These are phyloP conservation scores for Pseudocercospora vitis DNA, from an alignment of 2,329 filamentous ascomycete species.

Conservation along the genomic window DNA sequence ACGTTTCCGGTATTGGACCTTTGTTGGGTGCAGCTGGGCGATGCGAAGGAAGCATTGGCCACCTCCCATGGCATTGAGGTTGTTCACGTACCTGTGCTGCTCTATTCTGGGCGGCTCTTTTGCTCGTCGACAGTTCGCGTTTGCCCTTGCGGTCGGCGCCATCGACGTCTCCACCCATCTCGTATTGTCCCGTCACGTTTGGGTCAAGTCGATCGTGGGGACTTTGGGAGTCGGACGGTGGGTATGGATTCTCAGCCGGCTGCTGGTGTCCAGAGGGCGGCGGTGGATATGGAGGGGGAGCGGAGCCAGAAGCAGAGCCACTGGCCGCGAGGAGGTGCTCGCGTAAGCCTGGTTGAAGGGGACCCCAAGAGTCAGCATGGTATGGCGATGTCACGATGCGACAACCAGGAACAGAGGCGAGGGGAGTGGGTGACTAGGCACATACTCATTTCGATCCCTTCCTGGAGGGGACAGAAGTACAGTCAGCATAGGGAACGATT, in stretches of 20 bases:
- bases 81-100: slow-evolving; percentile 80
- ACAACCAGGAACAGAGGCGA: neutral
- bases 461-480: slow-evolving; percentile 14
- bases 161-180: slow-evolving; percentile 52
- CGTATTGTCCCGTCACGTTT: slow-evolving; percentile 55
- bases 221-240: slow-evolving; percentile 41
- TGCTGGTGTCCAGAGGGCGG: slow-evolving; percentile 31
- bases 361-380: slow-evolving; percentile 14
- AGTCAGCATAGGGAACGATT: slow-evolving; percentile 20
- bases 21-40: neutral
- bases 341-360: slow-evolving; percentile 55
- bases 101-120: slow-evolving; percentile 93
- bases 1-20: neutral
- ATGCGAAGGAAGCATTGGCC: neutral
- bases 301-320: slow-evolving; percentile 40
- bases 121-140: slow-evolving; percentile 89
- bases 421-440: slow-evolving; percentile 20
- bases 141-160: slow-evolving; percentile 69
- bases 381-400: slow-evolving; percentile 12
- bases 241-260: slow-evolving; percentile 39
- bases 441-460: slow-evolving; percentile 47
- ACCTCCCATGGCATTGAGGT: slow-evolving; percentile 10
- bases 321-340: slow-evolving; percentile 61
- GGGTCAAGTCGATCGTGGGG: slow-evolving; percentile 57
- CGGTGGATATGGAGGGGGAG: slow-evolving; percentile 43